Conservation (phyloP, 2,329 filamentous ascomycete genomes). For the Paecilomyces variotii region DNA sequence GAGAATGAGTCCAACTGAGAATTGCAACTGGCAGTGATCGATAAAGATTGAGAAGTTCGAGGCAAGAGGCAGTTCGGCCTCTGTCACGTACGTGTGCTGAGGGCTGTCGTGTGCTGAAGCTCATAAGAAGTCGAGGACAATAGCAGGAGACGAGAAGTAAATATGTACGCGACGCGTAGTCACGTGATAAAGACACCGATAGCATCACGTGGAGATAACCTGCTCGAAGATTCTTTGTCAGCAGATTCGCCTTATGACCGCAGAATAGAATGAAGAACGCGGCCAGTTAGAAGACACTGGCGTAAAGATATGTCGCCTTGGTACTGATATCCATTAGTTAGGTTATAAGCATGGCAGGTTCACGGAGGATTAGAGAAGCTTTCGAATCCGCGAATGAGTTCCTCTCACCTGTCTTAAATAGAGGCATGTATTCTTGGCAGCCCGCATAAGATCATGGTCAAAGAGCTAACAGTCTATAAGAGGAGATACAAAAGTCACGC, state of each 20-base stretch:
- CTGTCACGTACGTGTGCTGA: not conserved
- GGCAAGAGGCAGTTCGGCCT: not conserved
- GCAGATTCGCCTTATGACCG: not conserved
- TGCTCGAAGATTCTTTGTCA: not conserved
- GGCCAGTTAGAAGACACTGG: not conserved
- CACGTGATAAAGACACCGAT: not conserved
- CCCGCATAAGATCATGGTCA: conserved; percentile 3
- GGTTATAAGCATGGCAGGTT: conserved; percentile 20
- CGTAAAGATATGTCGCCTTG: not conserved
- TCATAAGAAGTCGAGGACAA: conserved; percentile 1
- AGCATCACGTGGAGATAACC: not conserved
- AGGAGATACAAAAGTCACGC: conserved; percentile 29
- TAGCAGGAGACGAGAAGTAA: not conserved
- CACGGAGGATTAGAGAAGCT: conserved; percentile 16
- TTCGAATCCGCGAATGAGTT: conserved; percentile 29
- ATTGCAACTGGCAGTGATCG: not conserved
- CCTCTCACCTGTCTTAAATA: conserved; percentile 30
- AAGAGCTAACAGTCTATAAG: conserved; percentile 26
- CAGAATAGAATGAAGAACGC: not conserved
- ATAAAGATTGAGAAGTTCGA: not conserved
- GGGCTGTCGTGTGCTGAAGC: not conserved
- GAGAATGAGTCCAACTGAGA: conserved; percentile 6
- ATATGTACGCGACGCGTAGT: conserved; percentile 3
- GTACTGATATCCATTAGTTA: not conserved
- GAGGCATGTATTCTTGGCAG: conserved; percentile 28